Percentiles rank a stretch among this genome's conserved stretches.
Evolutionary conservation across 2,329 filamentous ascomycete genomes (phyloP).

Genomic region (Cladophialophora yegresii): DNA sequence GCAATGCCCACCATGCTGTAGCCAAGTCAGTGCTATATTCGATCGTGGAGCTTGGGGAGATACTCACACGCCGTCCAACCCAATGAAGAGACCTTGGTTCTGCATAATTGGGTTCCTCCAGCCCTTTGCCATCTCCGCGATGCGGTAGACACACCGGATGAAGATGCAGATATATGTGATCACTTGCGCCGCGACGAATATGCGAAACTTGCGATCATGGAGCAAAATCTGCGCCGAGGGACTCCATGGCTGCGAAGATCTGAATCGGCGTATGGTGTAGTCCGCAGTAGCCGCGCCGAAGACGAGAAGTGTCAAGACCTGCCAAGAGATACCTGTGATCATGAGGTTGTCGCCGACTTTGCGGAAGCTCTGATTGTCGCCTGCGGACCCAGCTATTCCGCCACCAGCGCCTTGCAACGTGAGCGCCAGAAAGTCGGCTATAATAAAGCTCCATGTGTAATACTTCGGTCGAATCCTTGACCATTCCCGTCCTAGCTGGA

Average conservation of each 20-base stretch:
- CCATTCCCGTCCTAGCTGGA: conserved; percentile 55
- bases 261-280: conserved; percentile 21
- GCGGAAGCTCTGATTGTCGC: conserved; percentile 44
- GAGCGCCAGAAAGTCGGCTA: conserved; percentile 62
- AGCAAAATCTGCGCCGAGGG: conserved; percentile 14
- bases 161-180: conserved; percentile 48
- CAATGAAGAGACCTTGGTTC: conserved; percentile 53
- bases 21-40: not conserved
- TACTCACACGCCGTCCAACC: conserved; percentile 49
- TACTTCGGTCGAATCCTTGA: conserved; percentile 52
- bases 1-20: conserved; percentile 21
- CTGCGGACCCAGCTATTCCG: conserved; percentile 54
- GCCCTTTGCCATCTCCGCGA: conserved; percentile 53
- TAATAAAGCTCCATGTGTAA: conserved; percentile 63
- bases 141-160: conserved; percentile 52
- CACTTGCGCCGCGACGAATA: conserved; percentile 25
- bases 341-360: conserved; percentile 58
- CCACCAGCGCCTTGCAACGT: conserved; percentile 60
- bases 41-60: not conserved
- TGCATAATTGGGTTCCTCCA: conserved; percentile 52
- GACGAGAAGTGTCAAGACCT: conserved; percentile 54
- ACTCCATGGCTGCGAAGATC: conserved; percentile 18
- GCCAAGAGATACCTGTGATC: conserved; percentile 59
- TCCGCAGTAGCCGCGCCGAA: conserved; percentile 31
- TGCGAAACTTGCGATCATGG: conserved; percentile 26